Percentiles rank a stretch among this genome's conserved stretches.
Evolutionary conservation across 495 filamentous ascomycete genomes (phyloP).

Genomic region (Penicillium canescens): DNA sequence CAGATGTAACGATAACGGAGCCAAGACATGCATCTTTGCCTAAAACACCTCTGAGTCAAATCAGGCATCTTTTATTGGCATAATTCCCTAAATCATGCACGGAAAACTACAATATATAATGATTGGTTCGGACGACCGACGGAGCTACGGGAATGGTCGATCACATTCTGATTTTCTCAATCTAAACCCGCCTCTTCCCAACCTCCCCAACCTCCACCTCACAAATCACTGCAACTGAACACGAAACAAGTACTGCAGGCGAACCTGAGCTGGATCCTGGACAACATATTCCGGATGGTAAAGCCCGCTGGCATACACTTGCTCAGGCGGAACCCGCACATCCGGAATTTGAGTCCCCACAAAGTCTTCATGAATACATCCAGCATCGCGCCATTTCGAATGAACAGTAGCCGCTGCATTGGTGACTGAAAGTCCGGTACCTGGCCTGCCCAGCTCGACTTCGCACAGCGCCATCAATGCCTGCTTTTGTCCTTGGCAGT

Average conservation of each 20-base stretch:
- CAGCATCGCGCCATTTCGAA: conserved; percentile 9
- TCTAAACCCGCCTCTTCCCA: background rate
- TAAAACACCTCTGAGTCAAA: too few relatives aligned
- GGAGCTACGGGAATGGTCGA: too few relatives aligned
- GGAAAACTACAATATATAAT: too few relatives aligned
- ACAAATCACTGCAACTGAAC: conserved; percentile 27
- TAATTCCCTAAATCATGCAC: too few relatives aligned
- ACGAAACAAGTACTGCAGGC: conserved; percentile 70
- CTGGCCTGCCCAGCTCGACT: conserved; percentile 7
- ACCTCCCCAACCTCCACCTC: background rate
- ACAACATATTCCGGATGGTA: conserved; percentile 57
- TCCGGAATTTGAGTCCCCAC: conserved; percentile 12
- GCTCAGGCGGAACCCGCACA: background rate
- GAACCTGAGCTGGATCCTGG: conserved; percentile 70
- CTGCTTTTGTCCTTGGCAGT: background rate
- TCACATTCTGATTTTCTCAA: background rate
- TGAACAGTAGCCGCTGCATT: background rate
- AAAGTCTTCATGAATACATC: conserved; percentile 10
- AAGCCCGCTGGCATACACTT: background rate
- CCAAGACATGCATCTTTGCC: too few relatives aligned
- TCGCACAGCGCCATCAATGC: conserved; percentile 17
- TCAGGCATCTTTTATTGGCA: too few relatives aligned
- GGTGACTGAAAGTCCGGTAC: background rate
- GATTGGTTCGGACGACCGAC: too few relatives aligned
- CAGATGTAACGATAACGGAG: too few relatives aligned